Base-by-base conservation (phyloP, 1,139 yeast species). In the Blastobotrys aristatus region DNA sequence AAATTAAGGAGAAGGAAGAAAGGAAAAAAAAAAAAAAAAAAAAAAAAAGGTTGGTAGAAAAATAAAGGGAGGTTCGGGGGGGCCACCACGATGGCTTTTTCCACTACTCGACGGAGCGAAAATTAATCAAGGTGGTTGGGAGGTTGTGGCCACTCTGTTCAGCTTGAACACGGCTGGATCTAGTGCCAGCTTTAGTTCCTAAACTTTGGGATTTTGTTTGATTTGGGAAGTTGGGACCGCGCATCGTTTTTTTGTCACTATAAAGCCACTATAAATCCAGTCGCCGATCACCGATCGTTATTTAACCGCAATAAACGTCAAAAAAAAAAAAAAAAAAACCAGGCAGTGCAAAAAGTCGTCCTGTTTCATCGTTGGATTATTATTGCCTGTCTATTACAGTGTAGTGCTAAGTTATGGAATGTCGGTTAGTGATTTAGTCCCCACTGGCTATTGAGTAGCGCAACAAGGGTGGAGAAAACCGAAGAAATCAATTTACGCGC, bases 371-470 rank as follows among this genome's bases (percentile, higher is more conserved):
- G n/a, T n/a, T n/a, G n/a, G n/a, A n/a, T n/a, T n/a, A n/a, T n/a
- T n/a, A n/a, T n/a, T n/a, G n/a, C n/a, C n/a, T n/a, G n/a, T n/a
- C n/a, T n/a, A n/a, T n/a, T n/a, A n/a, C n/a, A n/a, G n/a, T n/a
- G n/a, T n/a, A n/a, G n/a, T n/a, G n/a, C n/a, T n/a, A n/a, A n/a
- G n/a, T n/a, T n/a, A n/a, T n/a, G n/a, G 22, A 29, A 42, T 42
- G 30, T 42, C 32, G 46, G 41, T 43, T 43, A 43, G 46, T 43
- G 46, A 43, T 43, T 43, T 43, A 43, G 46, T 43, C 46, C 46
- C 26, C 46, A 35, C 16, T 7, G 22, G 21, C 16, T 10, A 43
- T 43, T 20, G 36, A 43, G 2, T 14, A 13, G 8, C 30, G 24
- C 29, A 10, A 32, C 46, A 43, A 43, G 46, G 46, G 46, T 43